Evolutionary conservation across 1,284 basidiomycete species (phyloP).

Genomic region (Pseudozyma sp.): DNA sequence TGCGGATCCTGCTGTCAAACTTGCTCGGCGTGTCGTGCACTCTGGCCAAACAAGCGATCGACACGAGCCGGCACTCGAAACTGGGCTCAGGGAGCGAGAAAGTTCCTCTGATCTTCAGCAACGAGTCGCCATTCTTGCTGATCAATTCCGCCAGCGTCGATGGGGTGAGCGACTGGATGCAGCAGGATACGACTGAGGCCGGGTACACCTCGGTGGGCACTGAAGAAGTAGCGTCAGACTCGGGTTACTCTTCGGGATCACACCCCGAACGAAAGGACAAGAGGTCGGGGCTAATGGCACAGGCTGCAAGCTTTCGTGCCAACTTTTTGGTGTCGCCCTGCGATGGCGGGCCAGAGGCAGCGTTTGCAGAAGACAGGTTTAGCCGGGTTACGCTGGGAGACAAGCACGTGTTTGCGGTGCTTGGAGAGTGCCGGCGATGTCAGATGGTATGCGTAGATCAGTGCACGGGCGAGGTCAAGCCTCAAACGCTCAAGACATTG

Average conservation of each 20-base stretch:
- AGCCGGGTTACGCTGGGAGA: conserved; percentile 30
- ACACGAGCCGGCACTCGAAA: conserved; percentile 35
- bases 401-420: conserved; percentile 40
- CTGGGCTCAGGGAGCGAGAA: conserved; percentile 26
- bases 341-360: background rate
- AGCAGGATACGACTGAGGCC: background rate
- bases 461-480: conserved; percentile 36
- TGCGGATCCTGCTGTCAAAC: conserved; percentile 31
- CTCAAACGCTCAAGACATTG: conserved; percentile 41
- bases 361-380: conserved; percentile 36
- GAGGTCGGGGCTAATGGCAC: background rate
- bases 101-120: conserved; percentile 52
- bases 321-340: conserved; percentile 50
- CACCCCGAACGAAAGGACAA: conserved; percentile 3
- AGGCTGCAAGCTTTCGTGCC: conserved; percentile 47
- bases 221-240: conserved; percentile 38
- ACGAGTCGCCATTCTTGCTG: conserved; percentile 58
- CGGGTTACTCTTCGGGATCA: conserved; percentile 36
- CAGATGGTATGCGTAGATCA: conserved; percentile 57
- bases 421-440: conserved; percentile 49
- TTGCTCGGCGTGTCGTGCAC: conserved; percentile 49
- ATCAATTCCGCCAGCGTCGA: conserved; percentile 43
- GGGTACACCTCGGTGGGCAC: background rate
- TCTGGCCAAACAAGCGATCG: conserved; percentile 32
- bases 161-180: conserved; percentile 41